phyloP scores from a whole-genome alignment of 225 moss, liverwort and hornwort genomes.

The Asterella californica region DNA sequence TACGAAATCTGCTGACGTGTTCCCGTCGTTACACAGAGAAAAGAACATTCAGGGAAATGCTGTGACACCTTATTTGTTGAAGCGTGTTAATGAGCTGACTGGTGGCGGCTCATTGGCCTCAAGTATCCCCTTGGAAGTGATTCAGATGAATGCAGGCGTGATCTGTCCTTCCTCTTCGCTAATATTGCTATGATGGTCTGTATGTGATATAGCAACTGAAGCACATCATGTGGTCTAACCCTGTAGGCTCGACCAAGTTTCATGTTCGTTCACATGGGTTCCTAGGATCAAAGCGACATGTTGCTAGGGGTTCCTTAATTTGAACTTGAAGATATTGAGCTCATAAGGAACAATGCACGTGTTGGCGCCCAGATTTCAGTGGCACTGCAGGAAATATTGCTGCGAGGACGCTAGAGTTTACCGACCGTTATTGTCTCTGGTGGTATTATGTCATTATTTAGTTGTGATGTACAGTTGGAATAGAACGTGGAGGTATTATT shows the following conservation, averaged over 20 bases:
- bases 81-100: constrained; percentile 81
- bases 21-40: constrained; percentile 38
- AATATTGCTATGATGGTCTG: background rate
- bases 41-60: constrained; percentile 63
- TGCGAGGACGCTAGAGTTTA: background rate
- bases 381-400: constrained; percentile 22
- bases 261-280: background rate
- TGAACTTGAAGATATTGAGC: constrained; percentile 52
- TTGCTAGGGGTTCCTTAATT: constrained; percentile 36
- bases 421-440: background rate
- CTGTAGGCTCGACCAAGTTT: background rate
- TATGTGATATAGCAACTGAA: background rate
- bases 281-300: background rate
- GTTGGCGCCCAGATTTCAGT: constrained; percentile 57
- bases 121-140: constrained; percentile 57
- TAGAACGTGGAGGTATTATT: too few species aligned
- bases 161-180: background rate
- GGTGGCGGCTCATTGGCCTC: constrained; percentile 73
- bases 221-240: constrained; percentile 5
- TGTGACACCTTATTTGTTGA: constrained; percentile 75
- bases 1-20: background rate
- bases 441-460: background rate
- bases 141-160: background rate
- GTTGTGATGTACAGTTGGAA: background rate
- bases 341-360: constrained; percentile 80